Percentiles rank a stretch among this genome's conserved stretches.
Evolutionary conservation across 495 filamentous ascomycete species (phyloP).

Genomic region (Polyplosphaeria fusca): DNA sequence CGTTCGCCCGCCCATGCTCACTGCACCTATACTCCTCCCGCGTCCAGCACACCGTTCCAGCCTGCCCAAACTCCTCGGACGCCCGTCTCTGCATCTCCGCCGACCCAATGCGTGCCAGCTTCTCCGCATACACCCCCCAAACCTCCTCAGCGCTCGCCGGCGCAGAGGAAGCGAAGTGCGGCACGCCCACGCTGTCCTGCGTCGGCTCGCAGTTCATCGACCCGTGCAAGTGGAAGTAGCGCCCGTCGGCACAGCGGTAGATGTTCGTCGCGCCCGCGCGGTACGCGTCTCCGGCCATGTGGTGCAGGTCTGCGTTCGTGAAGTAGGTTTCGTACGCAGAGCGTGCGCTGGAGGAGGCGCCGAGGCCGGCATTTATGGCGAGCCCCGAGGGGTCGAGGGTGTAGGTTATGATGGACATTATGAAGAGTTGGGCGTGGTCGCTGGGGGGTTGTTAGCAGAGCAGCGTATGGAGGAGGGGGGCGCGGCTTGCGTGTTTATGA

Average conservation of each 20-base stretch:
- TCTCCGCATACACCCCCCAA: slow-evolving; percentile 34
- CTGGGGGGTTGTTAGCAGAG: slow-evolving; percentile 15
- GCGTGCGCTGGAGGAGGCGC: slow-evolving; percentile 9
- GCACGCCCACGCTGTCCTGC: slow-evolving; percentile 46
- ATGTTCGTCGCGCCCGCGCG: slow-evolving; percentile 47
- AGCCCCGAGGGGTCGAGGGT: slow-evolving; percentile 32
- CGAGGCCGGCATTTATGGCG: slow-evolving; percentile 1
- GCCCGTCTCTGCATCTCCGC: slow-evolving; percentile 47
- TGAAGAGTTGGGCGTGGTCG: slow-evolving; percentile 43
- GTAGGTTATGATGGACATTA: slow-evolving; percentile 40
- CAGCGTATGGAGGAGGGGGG: background rate
- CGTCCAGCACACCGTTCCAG: slow-evolving; percentile 51
- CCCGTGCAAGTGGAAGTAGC: slow-evolving; percentile 54
- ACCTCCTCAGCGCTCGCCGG: slow-evolving; percentile 28
- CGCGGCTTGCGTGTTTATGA: slow-evolving; percentile 32
- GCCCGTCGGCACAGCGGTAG: slow-evolving; percentile 50
- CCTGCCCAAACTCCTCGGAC: slow-evolving; percentile 51
- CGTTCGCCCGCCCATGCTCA: slow-evolving; percentile 53
- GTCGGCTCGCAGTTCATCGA: slow-evolving; percentile 49
- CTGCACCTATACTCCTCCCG: slow-evolving; percentile 47
- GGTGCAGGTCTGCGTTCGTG: slow-evolving; percentile 33
- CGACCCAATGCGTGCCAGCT: slow-evolving; percentile 37
- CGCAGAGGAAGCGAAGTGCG: slow-evolving; percentile 26
- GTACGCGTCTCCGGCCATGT: slow-evolving; percentile 27
- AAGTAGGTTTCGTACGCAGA: slow-evolving; percentile 28